Evolutionary conservation across 805 yeast genomes (phyloP).

Genomic region (Brettanomyces sp.): DNA sequence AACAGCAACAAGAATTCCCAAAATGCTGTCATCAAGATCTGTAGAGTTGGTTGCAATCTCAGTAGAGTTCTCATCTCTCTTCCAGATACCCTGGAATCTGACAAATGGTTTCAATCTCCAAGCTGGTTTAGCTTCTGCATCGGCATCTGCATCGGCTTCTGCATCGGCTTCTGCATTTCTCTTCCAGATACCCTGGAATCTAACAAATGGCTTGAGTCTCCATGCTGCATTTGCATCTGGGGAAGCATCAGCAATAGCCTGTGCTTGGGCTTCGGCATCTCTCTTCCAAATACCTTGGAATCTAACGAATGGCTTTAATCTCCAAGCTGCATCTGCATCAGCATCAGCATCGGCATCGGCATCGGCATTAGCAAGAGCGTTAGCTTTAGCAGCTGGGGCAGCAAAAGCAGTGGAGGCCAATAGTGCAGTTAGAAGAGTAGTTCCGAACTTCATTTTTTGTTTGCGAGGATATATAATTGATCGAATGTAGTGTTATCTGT

Average conservation of each 20-base stretch:
- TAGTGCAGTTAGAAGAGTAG: constrained; percentile 5
- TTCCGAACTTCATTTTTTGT: constrained; percentile 11
- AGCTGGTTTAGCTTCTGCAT: constrained; percentile 7
- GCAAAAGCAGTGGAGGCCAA: constrained; percentile 7
- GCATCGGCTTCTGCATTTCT: constrained; percentile 9
- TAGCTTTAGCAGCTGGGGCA: constrained; percentile 11
- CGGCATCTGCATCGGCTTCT: constrained; percentile 23
- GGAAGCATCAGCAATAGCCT: constrained; percentile 22
- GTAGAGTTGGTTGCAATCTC: background rate
- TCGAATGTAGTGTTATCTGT: background rate
- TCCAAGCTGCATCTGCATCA: constrained; percentile 10
- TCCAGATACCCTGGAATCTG: constrained; percentile 12
- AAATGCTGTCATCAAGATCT: background rate
- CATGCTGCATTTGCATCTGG: constrained; percentile 13
- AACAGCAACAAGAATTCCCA: constrained; percentile 12
- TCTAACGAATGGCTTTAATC: constrained; percentile 9
- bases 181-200: constrained; percentile 12
- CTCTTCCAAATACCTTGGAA: constrained; percentile 12
- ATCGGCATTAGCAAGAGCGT: constrained; percentile 11
- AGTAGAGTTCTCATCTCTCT: constrained; percentile 4
- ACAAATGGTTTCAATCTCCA: constrained; percentile 8
- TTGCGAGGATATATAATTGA: too few relatives aligned
- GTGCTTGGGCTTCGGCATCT: constrained; percentile 7
- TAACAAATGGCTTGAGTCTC: constrained; percentile 8
- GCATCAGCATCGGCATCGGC: constrained; percentile 10